Evolutionary conservation across 2,329 filamentous ascomycete genomes (phyloP).

Genomic region (Aspergillus latus): DNA sequence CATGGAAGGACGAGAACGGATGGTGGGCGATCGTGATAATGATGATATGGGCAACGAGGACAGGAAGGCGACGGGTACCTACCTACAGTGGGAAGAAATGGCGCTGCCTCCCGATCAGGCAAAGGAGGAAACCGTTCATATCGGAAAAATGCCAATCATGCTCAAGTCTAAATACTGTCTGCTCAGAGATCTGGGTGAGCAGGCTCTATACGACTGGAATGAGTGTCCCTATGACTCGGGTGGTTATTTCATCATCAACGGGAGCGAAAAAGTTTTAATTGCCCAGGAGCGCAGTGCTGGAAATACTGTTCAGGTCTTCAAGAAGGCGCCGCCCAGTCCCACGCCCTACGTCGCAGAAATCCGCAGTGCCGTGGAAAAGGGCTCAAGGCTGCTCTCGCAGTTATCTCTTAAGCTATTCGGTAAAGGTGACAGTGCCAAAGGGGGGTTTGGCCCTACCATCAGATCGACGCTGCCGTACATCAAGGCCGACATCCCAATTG

Average conservation of each 20-base stretch:
- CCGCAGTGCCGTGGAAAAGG: slow-evolving; percentile 92
- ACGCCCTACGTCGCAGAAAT: slow-evolving; percentile 95
- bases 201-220: slow-evolving; percentile 84
- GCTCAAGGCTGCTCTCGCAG: slow-evolving; percentile 92
- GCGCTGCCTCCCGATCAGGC: slow-evolving; percentile 50
- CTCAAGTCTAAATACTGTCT: slow-evolving; percentile 96
- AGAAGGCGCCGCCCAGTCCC: slow-evolving; percentile 89
- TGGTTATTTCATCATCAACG: slow-evolving; percentile 99
- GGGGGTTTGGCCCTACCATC: slow-evolving; percentile 82
- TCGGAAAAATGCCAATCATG: slow-evolving; percentile 97
- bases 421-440: slow-evolving; percentile 77
- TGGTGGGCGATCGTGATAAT: slow-evolving; percentile 66
- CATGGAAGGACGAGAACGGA: slow-evolving; percentile 75
- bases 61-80: slow-evolving; percentile 46
- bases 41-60: slow-evolving; percentile 52
- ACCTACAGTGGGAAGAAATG: slow-evolving; percentile 51
- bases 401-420: slow-evolving; percentile 86
- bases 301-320: slow-evolving; percentile 99
- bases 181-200: slow-evolving; percentile 76
- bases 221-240: slow-evolving; percentile 98
- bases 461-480: slow-evolving; percentile 91
- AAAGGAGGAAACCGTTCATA: slow-evolving; percentile 74
- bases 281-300: slow-evolving; percentile 96
- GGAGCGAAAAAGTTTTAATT: slow-evolving; percentile 96
- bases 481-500: slow-evolving; percentile 89